Evolutionary conservation across 106 monocot genomes (phyloP).

Genomic region (Alisma plantagoaquatica): DNA sequence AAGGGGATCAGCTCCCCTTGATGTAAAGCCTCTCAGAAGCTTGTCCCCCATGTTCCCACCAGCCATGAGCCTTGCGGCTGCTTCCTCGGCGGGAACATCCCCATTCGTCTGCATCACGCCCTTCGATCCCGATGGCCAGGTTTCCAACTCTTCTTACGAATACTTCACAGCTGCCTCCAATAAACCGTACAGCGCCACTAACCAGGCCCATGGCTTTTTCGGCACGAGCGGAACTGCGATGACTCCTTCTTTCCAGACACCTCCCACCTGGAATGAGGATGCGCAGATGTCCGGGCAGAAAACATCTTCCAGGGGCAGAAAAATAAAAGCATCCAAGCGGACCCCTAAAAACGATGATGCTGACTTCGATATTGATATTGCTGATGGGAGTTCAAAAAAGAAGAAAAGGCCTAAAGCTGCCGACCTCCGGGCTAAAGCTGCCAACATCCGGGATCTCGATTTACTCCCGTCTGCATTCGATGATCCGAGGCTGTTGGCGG

Average conservation of each 20-base stretch:
- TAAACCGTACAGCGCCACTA: background rate
- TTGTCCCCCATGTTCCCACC: constrained; percentile 70
- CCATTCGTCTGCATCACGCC: constrained; percentile 57
- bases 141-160: background rate
- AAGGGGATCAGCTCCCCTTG: constrained; percentile 19
- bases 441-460: constrained; percentile 11
- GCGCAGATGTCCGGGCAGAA: constrained; percentile 7
- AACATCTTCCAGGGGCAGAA: constrained; percentile 29
- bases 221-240: background rate
- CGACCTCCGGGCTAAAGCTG: background rate
- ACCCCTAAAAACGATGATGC: constrained; percentile 9
- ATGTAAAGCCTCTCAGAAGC: constrained; percentile 51
- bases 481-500: constrained; percentile 38
- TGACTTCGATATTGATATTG: constrained; percentile 17
- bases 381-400: constrained; percentile 3
- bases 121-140: constrained; percentile 12
- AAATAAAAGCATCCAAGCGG: background rate
- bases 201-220: constrained; percentile 13
- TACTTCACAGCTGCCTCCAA: background rate
- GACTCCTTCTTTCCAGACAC: constrained; percentile 5
- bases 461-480: constrained; percentile 26
- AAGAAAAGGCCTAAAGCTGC: too few species aligned
- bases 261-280: constrained; percentile 19
- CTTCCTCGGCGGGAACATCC: constrained; percentile 7
- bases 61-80: constrained; percentile 22